Evolutionary conservation across 2,329 filamentous ascomycete species (phyloP), one percentile per base, ranked within the genome.

Genomic region (Penicillium vulpinum): DNA sequence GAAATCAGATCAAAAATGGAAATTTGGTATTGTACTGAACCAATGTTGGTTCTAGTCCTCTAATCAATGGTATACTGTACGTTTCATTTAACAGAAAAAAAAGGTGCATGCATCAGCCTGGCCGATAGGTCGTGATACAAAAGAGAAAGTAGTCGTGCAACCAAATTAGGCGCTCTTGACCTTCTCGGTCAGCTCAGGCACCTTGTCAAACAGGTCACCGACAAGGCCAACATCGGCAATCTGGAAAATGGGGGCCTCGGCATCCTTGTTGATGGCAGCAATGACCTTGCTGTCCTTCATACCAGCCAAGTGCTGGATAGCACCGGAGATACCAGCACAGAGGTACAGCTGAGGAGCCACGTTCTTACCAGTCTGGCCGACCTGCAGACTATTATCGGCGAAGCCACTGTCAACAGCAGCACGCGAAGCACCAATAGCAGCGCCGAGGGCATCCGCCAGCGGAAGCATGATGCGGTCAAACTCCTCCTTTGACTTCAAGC

Each of bases 211-310:
- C 67, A 99, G 78, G 80, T 99, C 94, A 39, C 92, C 93, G 5
- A 99, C 93, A 51, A 99, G 80, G 13, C 94, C 94, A 52, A 97
- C 92, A 77, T 99, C 94, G 5, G 94, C 94, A 57, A 99, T 87
- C 78, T 99, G 94, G 83, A 99, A 99, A 67, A 99, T 99, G 29
- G 94, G 94, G 56, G 94, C 94, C 76, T 99, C 94, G 5, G 87
- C 81, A 72, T 99, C 94, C 81, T 99, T 99, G 83, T 99, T 99
- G 73, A 99, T 97, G 15, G 91, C 91, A 22, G 93, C 94, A 79
- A 99, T 99, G 57, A 99, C 94, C 81, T 99, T 99, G 81, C 92
- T 97, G 73, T 99, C 94, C 84, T 99, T 99, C 94, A 99, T 99
- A 73, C 94, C 94, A 31, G 94, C 94, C 77, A 99, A 78, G 81